Evolutionary conservation across 73 alveolate species (phyloP).

Genomic region (Symbiodinium natans): DNA sequence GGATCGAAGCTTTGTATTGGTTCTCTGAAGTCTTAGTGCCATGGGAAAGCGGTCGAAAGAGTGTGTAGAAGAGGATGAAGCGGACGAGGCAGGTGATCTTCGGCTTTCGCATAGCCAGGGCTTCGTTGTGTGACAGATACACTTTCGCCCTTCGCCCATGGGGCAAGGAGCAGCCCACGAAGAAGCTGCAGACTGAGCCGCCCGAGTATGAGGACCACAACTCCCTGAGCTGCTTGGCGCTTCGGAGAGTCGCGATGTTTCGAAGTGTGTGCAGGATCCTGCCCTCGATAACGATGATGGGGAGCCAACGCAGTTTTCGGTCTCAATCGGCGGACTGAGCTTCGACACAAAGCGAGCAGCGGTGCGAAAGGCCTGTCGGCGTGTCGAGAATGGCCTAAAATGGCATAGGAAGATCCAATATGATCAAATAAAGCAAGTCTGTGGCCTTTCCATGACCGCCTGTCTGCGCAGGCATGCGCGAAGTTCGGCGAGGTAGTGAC

Average conservation of each 20-base stretch:
- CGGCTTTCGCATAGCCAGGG: too few relatives aligned
- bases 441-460: neutral
- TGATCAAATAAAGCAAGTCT: neutral
- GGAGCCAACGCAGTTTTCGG: slow-evolving; percentile 54
- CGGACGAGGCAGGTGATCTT: slow-evolving; percentile 31
- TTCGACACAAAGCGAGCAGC: slow-evolving; percentile 71
- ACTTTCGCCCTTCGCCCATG: too few relatives aligned
- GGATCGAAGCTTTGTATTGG: too few relatives aligned
- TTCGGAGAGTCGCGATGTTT: too few relatives aligned
- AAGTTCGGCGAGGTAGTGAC: slow-evolving; percentile 77
- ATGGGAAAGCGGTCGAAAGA: slow-evolving; percentile 80
- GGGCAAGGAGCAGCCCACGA: neutral
- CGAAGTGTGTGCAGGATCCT: too few relatives aligned
- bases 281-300: slow-evolving; percentile 85
- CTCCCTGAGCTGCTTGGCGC: too few relatives aligned
- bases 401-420: neutral
- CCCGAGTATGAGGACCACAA: slow-evolving; percentile 10
- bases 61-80: slow-evolving; percentile 29
- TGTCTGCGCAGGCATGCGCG: slow-evolving; percentile 28
- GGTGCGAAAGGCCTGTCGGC: slow-evolving; percentile 47
- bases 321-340: slow-evolving; percentile 89
- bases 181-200: slow-evolving; percentile 8
- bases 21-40: too few relatives aligned
- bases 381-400: neutral
- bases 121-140: too few relatives aligned